Evolutionary conservation across 257 asterid genomes (phyloP), one percentile per base, ranked within the genome.

Genomic region (Parsonsia alboflavescens): DNA sequence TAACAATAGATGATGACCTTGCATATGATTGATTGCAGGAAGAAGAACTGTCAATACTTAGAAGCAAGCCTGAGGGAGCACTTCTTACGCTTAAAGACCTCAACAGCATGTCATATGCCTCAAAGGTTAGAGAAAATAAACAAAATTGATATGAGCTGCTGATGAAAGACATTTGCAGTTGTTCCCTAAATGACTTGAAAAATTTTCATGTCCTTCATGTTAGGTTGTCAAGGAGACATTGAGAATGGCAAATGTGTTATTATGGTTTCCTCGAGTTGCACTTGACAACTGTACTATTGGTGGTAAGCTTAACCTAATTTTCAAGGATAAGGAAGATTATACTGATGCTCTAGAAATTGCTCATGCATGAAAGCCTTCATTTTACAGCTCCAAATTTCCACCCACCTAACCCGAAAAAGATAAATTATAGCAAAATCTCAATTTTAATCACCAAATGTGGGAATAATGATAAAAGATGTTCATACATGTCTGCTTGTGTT

Each of bases 251-350:
- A 89, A 89, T 41, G 80, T 87, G 54, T 68, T 89, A 72, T 9
- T 89, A 66, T 89, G 92, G 95, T 84, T 78, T 72, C 95, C 95
- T 73, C 85, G 95, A 19, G 88, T 87, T 65, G 88, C 86, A 58
- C 74, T 81, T 19, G 73, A 66, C 10, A 67, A 87, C 73, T 89
- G 92, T 81, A 83, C 58, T 1, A 79, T 89, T 68, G 88, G 81
- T 73, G 95, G 95, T 70, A 82, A 76, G 83, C 72, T 71, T n/a
- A 39, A 26, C 52, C 21, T 54, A 22, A 10, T 53, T 26, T 16
- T 36, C 16, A 54, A 36, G 39, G 33, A 21, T 28, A 71, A 39
- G n/a, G 12, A 53, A 15, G 9, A 49, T 41, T 13, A 49, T 44
- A 22, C 9, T 30, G 2, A 2, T 61, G 44, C 39, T 68, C 11